phyloP scores from a whole-genome alignment of 495 filamentous ascomycete genomes.

The Cercophora newfieldiana region DNA sequence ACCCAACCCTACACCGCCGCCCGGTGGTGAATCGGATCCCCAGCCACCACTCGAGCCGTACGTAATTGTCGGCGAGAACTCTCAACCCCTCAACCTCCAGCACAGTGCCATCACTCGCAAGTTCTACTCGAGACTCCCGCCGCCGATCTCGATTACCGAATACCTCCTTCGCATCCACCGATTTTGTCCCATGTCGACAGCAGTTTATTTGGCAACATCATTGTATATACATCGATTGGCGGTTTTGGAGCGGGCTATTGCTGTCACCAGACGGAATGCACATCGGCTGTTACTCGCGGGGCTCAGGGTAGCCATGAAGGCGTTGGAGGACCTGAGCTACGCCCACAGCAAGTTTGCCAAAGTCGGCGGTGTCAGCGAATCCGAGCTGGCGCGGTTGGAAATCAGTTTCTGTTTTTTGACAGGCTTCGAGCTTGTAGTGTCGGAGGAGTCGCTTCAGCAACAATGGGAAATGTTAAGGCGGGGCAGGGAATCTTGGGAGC shows the following conservation, averaged over 20 bases:
- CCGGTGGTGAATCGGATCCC: constrained; percentile 16
- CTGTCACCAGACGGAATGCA: constrained; percentile 76
- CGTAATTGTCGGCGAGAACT: constrained; percentile 59
- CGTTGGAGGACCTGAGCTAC: constrained; percentile 85
- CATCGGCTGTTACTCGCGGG: constrained; percentile 86
- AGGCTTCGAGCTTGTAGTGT: constrained; percentile 77
- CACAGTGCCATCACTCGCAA: constrained; percentile 80
- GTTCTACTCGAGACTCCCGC: constrained; percentile 86
- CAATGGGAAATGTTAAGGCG: constrained; percentile 53
- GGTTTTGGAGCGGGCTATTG: constrained; percentile 68
- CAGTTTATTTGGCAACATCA: constrained; percentile 89
- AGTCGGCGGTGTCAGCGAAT: constrained; percentile 83
- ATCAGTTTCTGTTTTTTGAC: constrained; percentile 87
- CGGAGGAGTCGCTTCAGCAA: constrained; percentile 58
- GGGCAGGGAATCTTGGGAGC: constrained; percentile 32
- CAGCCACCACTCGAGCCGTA: constrained; percentile 42
- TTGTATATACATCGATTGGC: constrained; percentile 84
- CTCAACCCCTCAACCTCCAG: constrained; percentile 65
- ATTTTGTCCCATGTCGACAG: constrained; percentile 95
- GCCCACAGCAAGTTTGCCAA: constrained; percentile 78
- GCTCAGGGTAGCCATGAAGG: constrained; percentile 86
- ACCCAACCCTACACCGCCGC: constrained; percentile 26
- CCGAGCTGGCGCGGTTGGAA: constrained; percentile 78
- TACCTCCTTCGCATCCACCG: constrained; percentile 84
- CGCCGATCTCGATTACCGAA: constrained; percentile 76